A percentile compares a stretch with the other conserved stretches of the same genome.
phyloP scores from a whole-genome alignment of 345 rosid genomes.

The Barbarea vulgaris region DNA sequence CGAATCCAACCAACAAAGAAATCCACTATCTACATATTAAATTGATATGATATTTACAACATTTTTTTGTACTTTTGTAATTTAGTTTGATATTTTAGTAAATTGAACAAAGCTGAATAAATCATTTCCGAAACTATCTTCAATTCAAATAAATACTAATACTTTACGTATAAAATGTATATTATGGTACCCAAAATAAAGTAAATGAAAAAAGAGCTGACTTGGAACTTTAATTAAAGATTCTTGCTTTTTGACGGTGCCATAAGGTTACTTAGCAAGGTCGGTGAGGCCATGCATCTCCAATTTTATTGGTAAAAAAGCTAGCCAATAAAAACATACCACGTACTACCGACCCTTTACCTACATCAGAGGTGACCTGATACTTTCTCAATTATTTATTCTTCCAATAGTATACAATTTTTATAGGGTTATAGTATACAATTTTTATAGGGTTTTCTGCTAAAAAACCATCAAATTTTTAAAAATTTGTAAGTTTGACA shows the following conservation, averaged over 20 bases:
- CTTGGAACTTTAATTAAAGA: slow-evolving; percentile 34
- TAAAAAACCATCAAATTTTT: no score
- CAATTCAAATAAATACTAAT: background rate
- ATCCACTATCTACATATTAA: no score
- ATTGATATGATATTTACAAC: background rate
- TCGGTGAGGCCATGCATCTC: slow-evolving; percentile 41
- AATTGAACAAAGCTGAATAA: background rate
- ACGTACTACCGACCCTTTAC: slow-evolving; percentile 33
- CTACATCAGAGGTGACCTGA: slow-evolving; percentile 19
- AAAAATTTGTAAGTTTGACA: no score
- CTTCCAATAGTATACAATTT: background rate
- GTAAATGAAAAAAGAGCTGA: slow-evolving; percentile 28
- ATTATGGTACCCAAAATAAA: background rate
- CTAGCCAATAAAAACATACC: background rate
- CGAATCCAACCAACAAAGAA: background rate
- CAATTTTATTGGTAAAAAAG: background rate
- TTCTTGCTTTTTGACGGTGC: slow-evolving; percentile 39
- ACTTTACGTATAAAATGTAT: slow-evolving; percentile 2
- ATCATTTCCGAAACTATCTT: background rate
- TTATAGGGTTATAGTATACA: no score
- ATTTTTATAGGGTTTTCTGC: no score
- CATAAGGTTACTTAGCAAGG: slow-evolving; percentile 18
- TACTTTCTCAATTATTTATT: slow-evolving; percentile 26
- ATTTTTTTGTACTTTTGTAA: background rate
- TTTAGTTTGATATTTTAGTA: background rate